Evolutionary conservation across 1,139 yeast genomes (phyloP).

Genomic region (Hansenula sp.): DNA sequence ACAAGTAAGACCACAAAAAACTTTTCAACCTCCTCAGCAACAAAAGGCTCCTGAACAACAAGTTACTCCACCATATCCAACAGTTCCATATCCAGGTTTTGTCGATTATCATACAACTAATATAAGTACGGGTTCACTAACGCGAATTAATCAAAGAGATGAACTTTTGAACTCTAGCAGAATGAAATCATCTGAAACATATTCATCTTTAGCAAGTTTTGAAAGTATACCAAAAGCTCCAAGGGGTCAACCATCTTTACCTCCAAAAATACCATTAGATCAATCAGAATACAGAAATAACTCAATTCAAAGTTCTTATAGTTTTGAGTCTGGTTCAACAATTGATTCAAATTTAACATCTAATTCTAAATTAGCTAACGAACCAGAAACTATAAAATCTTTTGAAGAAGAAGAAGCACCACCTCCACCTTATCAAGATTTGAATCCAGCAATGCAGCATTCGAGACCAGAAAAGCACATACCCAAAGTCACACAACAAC

Average conservation of each 20-base stretch:
- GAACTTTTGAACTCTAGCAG: constrained; percentile 3
- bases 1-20: background rate
- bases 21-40: background rate
- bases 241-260: background rate
- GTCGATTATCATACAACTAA: constrained; percentile 6
- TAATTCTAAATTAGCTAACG: background rate
- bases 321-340: constrained; percentile 1
- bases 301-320: constrained; percentile 1
- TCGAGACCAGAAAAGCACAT: background rate
- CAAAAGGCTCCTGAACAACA: background rate
- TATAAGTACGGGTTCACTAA: constrained; percentile 15
- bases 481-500: background rate
- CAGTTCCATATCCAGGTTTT: constrained; percentile 16
- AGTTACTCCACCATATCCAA: constrained; percentile 14
- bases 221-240: constrained; percentile 4
- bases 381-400: background rate
- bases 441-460: background rate
- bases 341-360: background rate
- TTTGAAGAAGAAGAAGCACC: background rate
- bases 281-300: constrained; percentile 1
- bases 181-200: background rate
- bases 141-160: constrained; percentile 9
- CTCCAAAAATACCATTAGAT: constrained; percentile 4
- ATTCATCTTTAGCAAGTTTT: background rate
- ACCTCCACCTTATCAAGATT: constrained; percentile 3